A percentile compares a stretch with the other conserved stretches of the same genome.
phyloP scores from a whole-genome alignment of 371 early-diverging fungal genomes.

The Chytridium lagenaria region DNA sequence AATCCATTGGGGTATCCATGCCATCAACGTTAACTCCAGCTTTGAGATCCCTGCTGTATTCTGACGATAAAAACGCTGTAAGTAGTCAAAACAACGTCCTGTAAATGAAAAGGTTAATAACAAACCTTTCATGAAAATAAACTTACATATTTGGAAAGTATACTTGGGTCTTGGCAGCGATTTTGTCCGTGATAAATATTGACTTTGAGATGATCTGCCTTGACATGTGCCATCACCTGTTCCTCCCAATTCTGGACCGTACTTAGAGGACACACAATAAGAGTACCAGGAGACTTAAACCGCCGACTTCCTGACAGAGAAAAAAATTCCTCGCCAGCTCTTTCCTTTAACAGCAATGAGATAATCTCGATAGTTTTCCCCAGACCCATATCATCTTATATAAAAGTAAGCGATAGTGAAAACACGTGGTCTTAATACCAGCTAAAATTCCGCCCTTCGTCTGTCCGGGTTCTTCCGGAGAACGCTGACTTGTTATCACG shows the following conservation, averaged over 20 bases:
- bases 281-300: constrained; percentile 49
- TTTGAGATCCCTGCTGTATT: constrained; percentile 61
- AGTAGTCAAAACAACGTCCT: constrained; percentile 71
- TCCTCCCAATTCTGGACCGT: constrained; percentile 75
- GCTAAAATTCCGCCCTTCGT: constrained; percentile 54
- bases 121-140: not conserved
- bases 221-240: constrained; percentile 60
- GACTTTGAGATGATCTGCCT: constrained; percentile 46
- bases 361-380: constrained; percentile 71
- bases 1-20: constrained; percentile 1
- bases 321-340: constrained; percentile 5
- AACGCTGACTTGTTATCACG: constrained; percentile 55
- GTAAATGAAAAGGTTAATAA: constrained; percentile 4
- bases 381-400: constrained; percentile 64
- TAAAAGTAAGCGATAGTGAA: not conserved
- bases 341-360: constrained; percentile 53
- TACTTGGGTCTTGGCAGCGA: constrained; percentile 43
- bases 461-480: constrained; percentile 45
- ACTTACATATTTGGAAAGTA: constrained; percentile 39
- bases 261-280: constrained; percentile 71
- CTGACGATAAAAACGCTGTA: constrained; percentile 63
- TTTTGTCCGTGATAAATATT: constrained; percentile 65
- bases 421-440: constrained; percentile 21
- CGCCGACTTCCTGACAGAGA: not conserved
- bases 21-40: constrained; percentile 29